A percentile compares a stretch with the other conserved stretches of the same genome.
These are phyloP conservation scores for Chlamydomonas schloesseri DNA, from an alignment of 139 green algal species.

Conservation along the genomic window DNA sequence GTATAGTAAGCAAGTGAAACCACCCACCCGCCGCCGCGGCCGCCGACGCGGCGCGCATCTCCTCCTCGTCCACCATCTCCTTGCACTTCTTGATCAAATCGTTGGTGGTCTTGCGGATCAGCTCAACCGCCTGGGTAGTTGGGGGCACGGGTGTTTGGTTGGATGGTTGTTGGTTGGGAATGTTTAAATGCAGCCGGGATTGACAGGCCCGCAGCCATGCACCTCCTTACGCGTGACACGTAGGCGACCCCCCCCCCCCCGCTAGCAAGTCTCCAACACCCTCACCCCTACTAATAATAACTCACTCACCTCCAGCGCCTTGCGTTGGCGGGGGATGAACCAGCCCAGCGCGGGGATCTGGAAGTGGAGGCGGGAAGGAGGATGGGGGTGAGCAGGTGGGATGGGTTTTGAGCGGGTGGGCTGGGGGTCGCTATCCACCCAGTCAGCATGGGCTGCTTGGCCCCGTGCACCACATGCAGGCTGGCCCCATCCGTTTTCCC, in stretches of 20 bases:
- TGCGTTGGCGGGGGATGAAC: slow-evolving; percentile 81
- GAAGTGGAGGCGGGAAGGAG: background rate
- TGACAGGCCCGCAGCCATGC: no score
- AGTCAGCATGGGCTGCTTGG: no score
- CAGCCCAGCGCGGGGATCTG: slow-evolving; percentile 65
- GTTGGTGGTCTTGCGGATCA: slow-evolving; percentile 93
- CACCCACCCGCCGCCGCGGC: slow-evolving; percentile 42
- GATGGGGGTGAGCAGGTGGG: background rate
- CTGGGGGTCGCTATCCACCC: no score
- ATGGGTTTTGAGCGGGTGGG: no score
- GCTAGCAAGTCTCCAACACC: no score
- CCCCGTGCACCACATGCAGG: no score
- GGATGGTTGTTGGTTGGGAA: slow-evolving; percentile 39
- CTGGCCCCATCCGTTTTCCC: no score
- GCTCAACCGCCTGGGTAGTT: slow-evolving; percentile 80
- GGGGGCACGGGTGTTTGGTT: background rate
- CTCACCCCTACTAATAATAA: no score
- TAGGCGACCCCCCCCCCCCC: no score
- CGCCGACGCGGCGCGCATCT: slow-evolving; percentile 61
- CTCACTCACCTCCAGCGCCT: slow-evolving; percentile 77
- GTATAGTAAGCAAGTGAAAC: no score
- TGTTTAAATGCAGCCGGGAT: no score
- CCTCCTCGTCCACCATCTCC: slow-evolving; percentile 94
- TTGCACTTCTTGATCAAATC: slow-evolving; percentile 92
- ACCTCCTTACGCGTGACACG: no score